Percentiles rank a stretch among this genome's conserved stretches.
Evolutionary conservation across 768 basidiomycete species (phyloP).

Genomic region (Strobilomyces confusus): DNA sequence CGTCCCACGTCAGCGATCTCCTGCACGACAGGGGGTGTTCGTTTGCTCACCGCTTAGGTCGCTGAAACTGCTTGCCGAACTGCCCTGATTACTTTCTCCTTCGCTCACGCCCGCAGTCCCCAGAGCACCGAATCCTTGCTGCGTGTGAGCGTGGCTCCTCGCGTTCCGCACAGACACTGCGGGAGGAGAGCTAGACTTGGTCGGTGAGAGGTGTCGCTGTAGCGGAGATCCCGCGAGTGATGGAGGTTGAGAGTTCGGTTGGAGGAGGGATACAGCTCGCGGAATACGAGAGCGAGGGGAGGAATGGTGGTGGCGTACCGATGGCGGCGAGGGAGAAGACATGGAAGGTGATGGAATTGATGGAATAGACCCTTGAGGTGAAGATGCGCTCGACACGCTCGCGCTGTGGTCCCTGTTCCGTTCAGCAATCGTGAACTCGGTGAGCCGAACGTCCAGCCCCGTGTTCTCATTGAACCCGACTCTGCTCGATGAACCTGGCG

Average conservation of each 20-base stretch:
- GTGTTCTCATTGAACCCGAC: constrained; percentile 12
- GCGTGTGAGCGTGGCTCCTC: constrained; percentile 45
- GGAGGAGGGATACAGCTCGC: constrained; percentile 9
- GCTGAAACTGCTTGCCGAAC: constrained; percentile 79
- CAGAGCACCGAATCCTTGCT: constrained; percentile 42
- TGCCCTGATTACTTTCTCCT: constrained; percentile 60
- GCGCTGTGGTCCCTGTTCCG: constrained; percentile 59
- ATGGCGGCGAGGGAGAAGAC: constrained; percentile 42
- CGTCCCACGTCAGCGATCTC: neutral
- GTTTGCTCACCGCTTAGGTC: constrained; percentile 72
- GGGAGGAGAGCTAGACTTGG: constrained; percentile 62
- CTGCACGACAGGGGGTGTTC: neutral
- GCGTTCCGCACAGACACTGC: constrained; percentile 53
- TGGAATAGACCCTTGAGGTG: constrained; percentile 74
- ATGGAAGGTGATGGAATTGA: constrained; percentile 73
- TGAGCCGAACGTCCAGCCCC: constrained; percentile 34
- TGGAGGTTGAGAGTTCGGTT: constrained; percentile 14
- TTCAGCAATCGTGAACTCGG: constrained; percentile 24
- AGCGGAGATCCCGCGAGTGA: constrained; percentile 33
- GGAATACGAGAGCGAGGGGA: constrained; percentile 22
- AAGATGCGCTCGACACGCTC: constrained; percentile 70
- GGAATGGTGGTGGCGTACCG: constrained; percentile 24
- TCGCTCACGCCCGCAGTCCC: constrained; percentile 43
- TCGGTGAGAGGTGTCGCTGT: constrained; percentile 46
- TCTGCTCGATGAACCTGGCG: constrained; percentile 32